Evolutionary conservation across 495 filamentous ascomycete species (phyloP), one percentile per base, ranked within the genome.

Genomic region (Sphaerosporella brunnea): DNA sequence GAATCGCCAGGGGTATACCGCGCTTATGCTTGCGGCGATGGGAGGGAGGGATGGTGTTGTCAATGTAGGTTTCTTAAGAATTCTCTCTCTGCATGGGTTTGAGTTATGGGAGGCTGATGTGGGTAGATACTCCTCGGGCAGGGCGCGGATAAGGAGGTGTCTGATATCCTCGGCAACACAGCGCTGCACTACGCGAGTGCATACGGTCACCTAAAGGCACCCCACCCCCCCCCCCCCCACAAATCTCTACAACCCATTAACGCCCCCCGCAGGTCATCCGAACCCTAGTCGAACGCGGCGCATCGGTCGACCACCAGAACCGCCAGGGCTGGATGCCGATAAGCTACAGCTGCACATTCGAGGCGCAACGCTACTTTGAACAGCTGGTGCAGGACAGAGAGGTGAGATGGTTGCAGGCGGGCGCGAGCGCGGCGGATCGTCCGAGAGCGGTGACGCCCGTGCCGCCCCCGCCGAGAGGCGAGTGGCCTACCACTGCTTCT

Each of bases 331-430:
- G 82, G 75, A 80, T 72, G 19, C 76, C 84, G 4, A 66, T 80
- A 10, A 70, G 71, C 23, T 92, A 88, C 60, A 77, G 73, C 37
- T 73, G 73, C 20, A 83, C 79, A 1, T 75, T 80, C 18, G 74
- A 79, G 53, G 80, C 78, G 15, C 82, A 87, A 63, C 76, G 79
- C 16, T 85, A 84, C 53, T 75, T 84, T 35, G 72, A 73, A 65
- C 69, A 69, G 25, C 61, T 86, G 44, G 71, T 83, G 0, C 65
- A 63, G 0, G 79, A 60, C 23, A 47, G 50, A 18, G 58, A 61
- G 10, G 51, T 49, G 37, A 48, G 48, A 19, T 55, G n/a, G 13
- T 39, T 47, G 15, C 35, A 37, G 35, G 35, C 35, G 8, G 16
- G 16, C 4, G 25, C 25, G 8, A n/a, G 44, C 18, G n/a, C 8